Base-by-base conservation (phyloP, 371 early-diverging fungal species). In the Coemansia sp. region DNA sequence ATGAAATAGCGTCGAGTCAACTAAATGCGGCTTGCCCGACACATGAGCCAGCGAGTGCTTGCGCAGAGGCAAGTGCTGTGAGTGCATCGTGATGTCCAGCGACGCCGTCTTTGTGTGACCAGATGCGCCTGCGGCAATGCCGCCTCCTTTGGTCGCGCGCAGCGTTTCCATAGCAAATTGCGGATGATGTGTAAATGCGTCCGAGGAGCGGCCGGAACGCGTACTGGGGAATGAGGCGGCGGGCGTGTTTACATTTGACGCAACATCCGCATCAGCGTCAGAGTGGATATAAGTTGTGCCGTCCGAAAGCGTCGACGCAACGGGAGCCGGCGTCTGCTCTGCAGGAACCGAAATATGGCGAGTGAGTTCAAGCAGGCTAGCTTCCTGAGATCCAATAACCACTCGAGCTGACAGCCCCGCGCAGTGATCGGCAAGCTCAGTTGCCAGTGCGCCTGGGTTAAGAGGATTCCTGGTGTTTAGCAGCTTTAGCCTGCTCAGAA, bases 51-150 rank as follows among this genome's bases (percentile, higher is more conserved):
- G 61, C 43, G 66, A 66, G 36, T 55, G 43, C 12, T 64, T 64
- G 39, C 64, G 64, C 14, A 18, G 34, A 12, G 14, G 44, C 18
- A 24, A 18, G 5, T 36, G 40, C 43, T 46, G 64, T 18, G 57
- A 18, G 12, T 48, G 60, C 24, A 40, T 11, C 29, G 46, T 43
- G n/a, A 39, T 24, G 33, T 67, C 67, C 38, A 67, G 48, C n/a
- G 67, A 67, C 2, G 47, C 46, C 2, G 67, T 44, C 16, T 57
- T 67, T n/a, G 44, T 12, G 29, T 67, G 67, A 5, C 57, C 55
- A 33, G n/a, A n/a, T 3, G 18, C 18, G 24, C 18, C 9, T 7
- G 34, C 7, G 11, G 62, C 37, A n/a, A 33, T 38, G 7, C n/a
- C 46, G 51, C 31, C 53, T n/a, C 38, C 46, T 16, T 43, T 47